Base-by-base conservation (phyloP, 192 early-diverging fungal genomes). In the Linnemannia elongata region DNA sequence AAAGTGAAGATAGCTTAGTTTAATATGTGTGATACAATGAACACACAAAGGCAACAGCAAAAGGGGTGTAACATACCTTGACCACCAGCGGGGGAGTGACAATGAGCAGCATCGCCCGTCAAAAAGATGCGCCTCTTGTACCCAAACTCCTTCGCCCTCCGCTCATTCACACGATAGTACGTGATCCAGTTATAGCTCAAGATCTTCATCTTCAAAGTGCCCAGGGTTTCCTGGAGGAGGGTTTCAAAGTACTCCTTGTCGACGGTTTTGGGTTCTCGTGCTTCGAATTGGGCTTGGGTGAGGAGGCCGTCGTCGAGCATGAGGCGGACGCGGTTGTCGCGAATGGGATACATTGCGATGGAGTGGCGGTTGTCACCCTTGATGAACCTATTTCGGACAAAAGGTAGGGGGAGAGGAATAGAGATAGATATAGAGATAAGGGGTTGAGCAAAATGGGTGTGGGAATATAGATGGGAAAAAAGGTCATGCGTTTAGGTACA, bases 51-150 rank as follows among this genome's bases (percentile, higher is more conserved):
- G 13, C 42, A 49, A 15, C 44, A 13, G 13, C 44, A 3, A 45
- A 13, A 7, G 13, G 1, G 44, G 10, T 13, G 1, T 15, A 52
- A 52, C 17, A 5, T 77, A 57, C 88, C 88, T 41, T 83, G 88
- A 10, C 88, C 88, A 18, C 76, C 77, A 20, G 75, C 78, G 42
- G 87, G 82, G 18, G 87, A 84, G 18, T 82, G 81, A 2, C 74
- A 57, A 68, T 88, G 87, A 55, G 80, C 71, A 9, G 87, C 87
- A 74, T 88, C 87, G 30, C 87, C 87, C 6, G 77, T 22, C 33
- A 82, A 63, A 47, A 88, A 82, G 38, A 88, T 79, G 8, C 79
- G 77, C 13, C 47, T 27, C 24, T 88, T 81, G 39, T 75, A 35
- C 6, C 55, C 24, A 33, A 44, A 81, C 1, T 52, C n/a, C 8